These are phyloP conservation scores for Alternaria postmessia DNA, from an alignment of 2,329 filamentous ascomycete species.

Conservation along the genomic window DNA sequence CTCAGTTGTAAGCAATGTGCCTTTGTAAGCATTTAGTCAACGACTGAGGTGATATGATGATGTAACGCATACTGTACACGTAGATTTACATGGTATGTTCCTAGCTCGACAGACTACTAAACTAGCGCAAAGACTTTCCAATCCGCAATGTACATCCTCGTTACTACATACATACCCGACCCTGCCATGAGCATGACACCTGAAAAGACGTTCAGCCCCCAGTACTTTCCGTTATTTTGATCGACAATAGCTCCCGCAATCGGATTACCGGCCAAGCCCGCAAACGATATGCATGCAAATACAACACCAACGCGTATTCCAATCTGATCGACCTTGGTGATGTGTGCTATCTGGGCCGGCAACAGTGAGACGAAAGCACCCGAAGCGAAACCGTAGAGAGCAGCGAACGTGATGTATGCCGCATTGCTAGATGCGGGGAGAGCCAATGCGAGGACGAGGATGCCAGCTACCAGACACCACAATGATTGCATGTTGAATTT, in stretches of 20 bases:
- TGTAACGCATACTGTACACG: background rate
- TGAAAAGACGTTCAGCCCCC: constrained; percentile 71
- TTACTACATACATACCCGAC: constrained; percentile 41
- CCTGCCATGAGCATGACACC: constrained; percentile 62
- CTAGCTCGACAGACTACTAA: background rate
- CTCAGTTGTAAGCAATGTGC: background rate
- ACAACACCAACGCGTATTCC: constrained; percentile 66
- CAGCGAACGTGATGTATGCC: constrained; percentile 56
- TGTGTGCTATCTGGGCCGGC: constrained; percentile 54
- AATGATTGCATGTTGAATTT: constrained; percentile 59
- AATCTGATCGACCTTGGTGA: constrained; percentile 58
- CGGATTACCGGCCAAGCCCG: constrained; percentile 59
- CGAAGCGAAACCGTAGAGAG: constrained; percentile 61
- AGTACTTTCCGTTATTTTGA: constrained; percentile 63
- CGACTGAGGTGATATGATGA: background rate
- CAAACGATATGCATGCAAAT: constrained; percentile 55
- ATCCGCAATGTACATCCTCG: constrained; percentile 38
- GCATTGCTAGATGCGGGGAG: constrained; percentile 56
- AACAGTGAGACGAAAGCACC: constrained; percentile 61
- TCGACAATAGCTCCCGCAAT: constrained; percentile 57
- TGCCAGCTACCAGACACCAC: constrained; percentile 47
- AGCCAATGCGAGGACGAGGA: constrained; percentile 58
- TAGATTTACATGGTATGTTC: background rate
- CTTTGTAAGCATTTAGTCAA: background rate
- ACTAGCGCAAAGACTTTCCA: constrained; percentile 27